phyloP scores from a whole-genome alignment of 805 yeast species.

The Komagataella phaffii region DNA sequence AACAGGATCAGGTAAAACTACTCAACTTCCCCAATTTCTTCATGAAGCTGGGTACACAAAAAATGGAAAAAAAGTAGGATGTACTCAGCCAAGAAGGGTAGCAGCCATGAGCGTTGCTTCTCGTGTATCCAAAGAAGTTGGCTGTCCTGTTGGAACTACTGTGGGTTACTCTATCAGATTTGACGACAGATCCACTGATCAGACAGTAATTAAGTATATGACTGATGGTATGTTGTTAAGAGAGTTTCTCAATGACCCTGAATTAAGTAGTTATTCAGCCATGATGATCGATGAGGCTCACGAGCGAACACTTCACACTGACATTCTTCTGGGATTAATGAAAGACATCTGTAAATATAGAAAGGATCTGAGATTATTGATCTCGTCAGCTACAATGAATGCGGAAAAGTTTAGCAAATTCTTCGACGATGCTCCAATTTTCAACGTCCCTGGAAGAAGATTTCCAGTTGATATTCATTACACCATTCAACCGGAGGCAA shows the following conservation, averaged over 20 bases:
- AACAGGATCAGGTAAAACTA: constrained; percentile 94
- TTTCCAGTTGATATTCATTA: constrained; percentile 82
- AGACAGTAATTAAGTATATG: constrained; percentile 73
- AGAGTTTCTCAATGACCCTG: constrained; percentile 72
- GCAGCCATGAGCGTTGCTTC: constrained; percentile 89
- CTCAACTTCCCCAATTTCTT: constrained; percentile 82
- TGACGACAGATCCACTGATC: constrained; percentile 58
- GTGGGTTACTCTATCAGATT: constrained; percentile 88
- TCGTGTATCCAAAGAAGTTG: constrained; percentile 86
- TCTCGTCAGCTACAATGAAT: constrained; percentile 92
- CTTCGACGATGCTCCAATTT: constrained; percentile 74
- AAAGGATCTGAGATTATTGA: constrained; percentile 58
- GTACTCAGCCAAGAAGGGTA: constrained; percentile 92
- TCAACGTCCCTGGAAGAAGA: constrained; percentile 86
- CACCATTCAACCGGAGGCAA: constrained; percentile 79
- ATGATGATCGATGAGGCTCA: constrained; percentile 96
- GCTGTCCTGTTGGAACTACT: constrained; percentile 62
- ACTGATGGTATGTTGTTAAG: constrained; percentile 93
- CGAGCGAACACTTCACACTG: constrained; percentile 90
- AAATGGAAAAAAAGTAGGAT: constrained; percentile 46
- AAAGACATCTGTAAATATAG: constrained; percentile 55
- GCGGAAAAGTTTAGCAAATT: constrained; percentile 76
- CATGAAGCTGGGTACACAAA: constrained; percentile 70
- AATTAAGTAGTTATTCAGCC: constrained; percentile 55
- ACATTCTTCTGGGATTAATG: constrained; percentile 62